These are phyloP conservation scores for Mariannaea sp. DNA, from an alignment of 2,329 filamentous ascomycete genomes.

Conservation along the genomic window DNA sequence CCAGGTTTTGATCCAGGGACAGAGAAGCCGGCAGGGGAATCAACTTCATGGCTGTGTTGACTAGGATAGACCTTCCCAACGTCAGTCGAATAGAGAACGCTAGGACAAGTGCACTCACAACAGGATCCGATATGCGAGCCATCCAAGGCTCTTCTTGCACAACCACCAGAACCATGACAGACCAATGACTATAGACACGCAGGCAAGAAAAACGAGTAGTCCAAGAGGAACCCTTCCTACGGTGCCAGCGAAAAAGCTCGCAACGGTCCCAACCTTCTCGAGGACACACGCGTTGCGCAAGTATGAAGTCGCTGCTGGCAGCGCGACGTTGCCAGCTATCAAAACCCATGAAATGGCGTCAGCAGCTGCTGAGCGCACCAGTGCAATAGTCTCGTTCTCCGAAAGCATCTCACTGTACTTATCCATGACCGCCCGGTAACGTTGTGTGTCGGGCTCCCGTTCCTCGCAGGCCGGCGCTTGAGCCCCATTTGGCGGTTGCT, in stretches of 20 bases:
- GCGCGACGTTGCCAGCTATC: too few species aligned
- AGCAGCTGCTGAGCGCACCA: too few species aligned
- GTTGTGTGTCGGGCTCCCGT: too few species aligned
- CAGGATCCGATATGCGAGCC: neutral
- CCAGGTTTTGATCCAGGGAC: neutral
- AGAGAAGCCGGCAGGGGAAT: neutral
- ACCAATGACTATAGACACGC: neutral
- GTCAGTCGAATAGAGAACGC: neutral
- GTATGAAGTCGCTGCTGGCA: too few species aligned
- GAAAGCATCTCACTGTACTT: too few species aligned
- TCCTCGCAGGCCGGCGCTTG: too few species aligned
- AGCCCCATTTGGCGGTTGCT: too few species aligned
- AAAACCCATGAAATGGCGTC: too few species aligned
- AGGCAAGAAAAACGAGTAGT: neutral
- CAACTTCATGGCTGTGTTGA: neutral
- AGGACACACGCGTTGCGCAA: too few species aligned
- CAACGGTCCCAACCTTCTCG: neutral
- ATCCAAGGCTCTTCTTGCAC: neutral
- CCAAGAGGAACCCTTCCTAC: neutral
- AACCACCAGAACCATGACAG: neutral
- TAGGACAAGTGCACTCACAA: neutral
- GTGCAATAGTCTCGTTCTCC: too few species aligned
- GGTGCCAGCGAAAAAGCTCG: neutral
- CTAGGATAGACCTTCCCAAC: neutral
- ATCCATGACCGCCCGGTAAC: too few species aligned